Base-by-base conservation (phyloP, 495 filamentous ascomycete species). In the Penicillium salamii region DNA sequence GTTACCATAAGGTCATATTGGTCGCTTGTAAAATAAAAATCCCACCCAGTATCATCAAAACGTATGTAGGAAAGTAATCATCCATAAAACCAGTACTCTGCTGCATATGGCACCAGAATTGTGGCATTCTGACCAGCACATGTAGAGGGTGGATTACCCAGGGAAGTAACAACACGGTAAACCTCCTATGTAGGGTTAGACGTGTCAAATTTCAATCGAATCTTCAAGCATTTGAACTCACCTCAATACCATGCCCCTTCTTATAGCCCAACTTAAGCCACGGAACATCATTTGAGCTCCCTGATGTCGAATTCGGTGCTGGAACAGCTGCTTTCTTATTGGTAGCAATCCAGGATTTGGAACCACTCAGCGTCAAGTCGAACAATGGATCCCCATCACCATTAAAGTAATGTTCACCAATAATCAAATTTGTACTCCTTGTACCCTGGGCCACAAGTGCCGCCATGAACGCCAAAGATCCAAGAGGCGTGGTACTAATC, bases 81-180 rank as follows among this genome's bases (percentile, higher is more conserved):
- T 26, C 68, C 71, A 57, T 81, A 89, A 47, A 89, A 81, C 83
- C 82, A 89, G 63, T 91, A 91, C 61, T 81, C 78, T 0, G 87
- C 79, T 0, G 84, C 69, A 65, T 90, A 91, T 9, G 80, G 74
- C 4, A 88, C 75, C 56, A 74, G 61, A 23, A 76, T 59, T 0
- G 69, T 70, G 1, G 53, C 60, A 1, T 65, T 34, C 32, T 68
- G 62, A 4, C 66, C 65, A 23, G 59, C 53, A 47, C 73, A 78
- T 11, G 75, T 83, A n/a, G 67, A 42, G 36, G 76, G 74, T 7
- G 79, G 42, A 23, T 55, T 59, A 15, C 87, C 87, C n/a, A 82
- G 82, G 11, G 80, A 80, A 1, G 86, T 90, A 45, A 79, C 61
- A 15, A 90, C 79, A 28, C 87, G 78, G 59, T 88, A 90, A 3